These are phyloP conservation scores for Lepidium aucheri DNA, from an alignment of 345 rosid species.

Conservation along the genomic window DNA sequence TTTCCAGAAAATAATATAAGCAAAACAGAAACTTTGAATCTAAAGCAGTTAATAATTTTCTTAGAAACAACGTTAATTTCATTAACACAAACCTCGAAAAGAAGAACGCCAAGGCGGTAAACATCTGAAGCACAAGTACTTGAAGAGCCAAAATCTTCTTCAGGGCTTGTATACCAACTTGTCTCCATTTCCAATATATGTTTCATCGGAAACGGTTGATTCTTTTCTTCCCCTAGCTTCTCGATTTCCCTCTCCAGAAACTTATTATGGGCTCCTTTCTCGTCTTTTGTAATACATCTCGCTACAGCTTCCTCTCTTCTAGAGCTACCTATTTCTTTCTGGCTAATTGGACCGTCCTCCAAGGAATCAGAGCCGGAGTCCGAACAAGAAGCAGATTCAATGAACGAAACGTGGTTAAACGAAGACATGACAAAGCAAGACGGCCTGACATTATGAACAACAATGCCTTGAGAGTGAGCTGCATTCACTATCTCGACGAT, in stretches of 20 bases:
- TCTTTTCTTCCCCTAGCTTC: constrained; percentile 53
- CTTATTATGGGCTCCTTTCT: constrained; percentile 35
- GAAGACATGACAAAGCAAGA: constrained; percentile 95
- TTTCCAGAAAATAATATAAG: neutral
- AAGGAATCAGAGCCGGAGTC: constrained; percentile 89
- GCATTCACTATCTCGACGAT: constrained; percentile 73
- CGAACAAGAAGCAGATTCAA: constrained; percentile 92
- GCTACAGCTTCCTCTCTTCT: constrained; percentile 41
- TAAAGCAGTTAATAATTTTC: neutral
- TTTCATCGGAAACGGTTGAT: constrained; percentile 79
- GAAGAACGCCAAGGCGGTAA: constrained; percentile 78
- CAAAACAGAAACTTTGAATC: neutral
- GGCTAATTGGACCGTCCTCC: constrained; percentile 60
- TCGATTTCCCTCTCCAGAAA: constrained; percentile 24
- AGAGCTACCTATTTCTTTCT: constrained; percentile 30
- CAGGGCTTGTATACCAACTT: constrained; percentile 87
- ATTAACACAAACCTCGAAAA: constrained; percentile 64
- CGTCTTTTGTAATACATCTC: neutral
- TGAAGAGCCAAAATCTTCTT: constrained; percentile 57
- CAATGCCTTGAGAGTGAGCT: constrained; percentile 91
- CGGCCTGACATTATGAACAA: constrained; percentile 85
- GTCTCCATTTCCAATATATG: constrained; percentile 73
- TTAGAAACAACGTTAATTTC: neutral
- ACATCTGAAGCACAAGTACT: constrained; percentile 81
- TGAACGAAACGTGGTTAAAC: constrained; percentile 82